Base-by-base conservation (phyloP, 306 rosid species). In the Vicia sativa region DNA sequence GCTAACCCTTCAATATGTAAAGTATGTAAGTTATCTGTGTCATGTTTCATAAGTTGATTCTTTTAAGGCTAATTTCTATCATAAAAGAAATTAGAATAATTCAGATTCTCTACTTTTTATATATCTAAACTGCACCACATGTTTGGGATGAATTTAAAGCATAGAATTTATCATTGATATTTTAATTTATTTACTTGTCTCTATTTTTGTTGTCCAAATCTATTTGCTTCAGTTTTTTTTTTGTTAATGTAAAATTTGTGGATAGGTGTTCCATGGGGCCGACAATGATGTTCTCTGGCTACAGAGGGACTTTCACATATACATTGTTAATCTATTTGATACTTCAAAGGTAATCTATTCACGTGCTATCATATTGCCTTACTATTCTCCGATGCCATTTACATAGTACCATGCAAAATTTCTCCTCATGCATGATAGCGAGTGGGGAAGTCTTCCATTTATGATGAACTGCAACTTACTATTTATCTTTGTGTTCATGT, bases 251-350 rank as follows among this genome's bases (percentile, higher is more conserved):
- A 68, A 62, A 14, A 12, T 84, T 71, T 84, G 70, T 82, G 67
- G 62, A 46, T 73, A 90, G 99, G 96, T 93, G 65, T 93, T 93
- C 77, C 99, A 93, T 78, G 99, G 99, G 7, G 90, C 96, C 18
- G 99, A 93, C 71, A 93, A 88, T 78, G 99, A 93, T 72, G 79
- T 90, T 70, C 72, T 90, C 37, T 93, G 99, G 99, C 84, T 93
- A 43, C 96, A 90, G 65, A 85, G 97, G 71, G 99, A 93, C 86
- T 93, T 93, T 59, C 99, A 90, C 61, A 85, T 90, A 55, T 90
- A 93, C 14, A 65, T 93, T 53, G 96, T 90, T 69, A 93, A 90
- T 78, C 81, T 93, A 62, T 88, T 93, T 75, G 97, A 90, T 75
- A 90, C 97, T 11, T 90, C 96, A 57, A 93, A 90, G 96, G 99